Evolutionary conservation across 164 flowering plant genomes (phyloP).

Genomic region (Magnolia sinica): DNA sequence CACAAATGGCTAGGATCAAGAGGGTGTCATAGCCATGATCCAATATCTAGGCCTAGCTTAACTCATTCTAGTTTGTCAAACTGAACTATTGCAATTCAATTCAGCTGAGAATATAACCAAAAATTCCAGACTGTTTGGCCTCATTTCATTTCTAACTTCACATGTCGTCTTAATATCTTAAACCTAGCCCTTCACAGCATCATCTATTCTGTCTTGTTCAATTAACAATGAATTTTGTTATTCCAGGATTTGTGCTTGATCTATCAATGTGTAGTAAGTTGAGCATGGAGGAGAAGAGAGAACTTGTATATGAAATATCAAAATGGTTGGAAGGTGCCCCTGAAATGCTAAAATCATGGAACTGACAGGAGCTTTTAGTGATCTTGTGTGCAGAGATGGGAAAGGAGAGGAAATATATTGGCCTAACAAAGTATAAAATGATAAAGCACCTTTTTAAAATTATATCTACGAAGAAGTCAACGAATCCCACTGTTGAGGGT

Average conservation of each 20-base stretch:
- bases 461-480: conserved; percentile 34
- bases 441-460: conserved; percentile 72
- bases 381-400: conserved; percentile 88
- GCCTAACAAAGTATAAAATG: conserved; percentile 76
- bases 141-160: not conserved
- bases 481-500: no score
- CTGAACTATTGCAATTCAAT: no score
- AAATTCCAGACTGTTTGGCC: not conserved
- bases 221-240: not conserved
- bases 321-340: conserved; percentile 61
- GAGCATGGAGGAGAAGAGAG: conserved; percentile 72
- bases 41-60: not conserved
- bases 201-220: not conserved
- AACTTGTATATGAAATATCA: conserved; percentile 68
- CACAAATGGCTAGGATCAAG: not conserved
- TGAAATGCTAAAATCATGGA: conserved; percentile 74
- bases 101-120: not conserved
- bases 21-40: not conserved
- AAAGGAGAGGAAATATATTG: conserved; percentile 92
- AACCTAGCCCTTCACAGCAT: not conserved
- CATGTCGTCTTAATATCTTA: not conserved
- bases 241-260: conserved; percentile 51
- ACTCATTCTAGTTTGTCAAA: not conserved
- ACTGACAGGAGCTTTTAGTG: conserved; percentile 77
- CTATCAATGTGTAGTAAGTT: conserved; percentile 60